These are phyloP conservation scores for Aspergillus versicolor DNA, from an alignment of 2,329 filamentous ascomycete genomes.

Conservation along the genomic window DNA sequence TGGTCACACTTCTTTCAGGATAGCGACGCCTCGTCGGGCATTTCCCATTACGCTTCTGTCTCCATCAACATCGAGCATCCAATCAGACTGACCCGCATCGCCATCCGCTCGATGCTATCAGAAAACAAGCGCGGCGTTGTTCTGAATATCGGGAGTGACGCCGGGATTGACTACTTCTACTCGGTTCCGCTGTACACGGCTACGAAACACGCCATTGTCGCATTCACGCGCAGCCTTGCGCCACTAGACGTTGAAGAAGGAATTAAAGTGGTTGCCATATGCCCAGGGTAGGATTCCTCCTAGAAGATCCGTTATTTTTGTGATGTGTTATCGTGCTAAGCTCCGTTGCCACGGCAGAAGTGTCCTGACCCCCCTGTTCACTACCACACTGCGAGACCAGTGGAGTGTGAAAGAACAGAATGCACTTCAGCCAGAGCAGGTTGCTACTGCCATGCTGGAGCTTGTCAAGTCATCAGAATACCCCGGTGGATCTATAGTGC, in stretches of 20 bases:
- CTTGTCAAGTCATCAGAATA: background rate
- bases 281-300: background rate
- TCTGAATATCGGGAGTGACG: background rate
- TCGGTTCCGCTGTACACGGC: conserved; percentile 2
- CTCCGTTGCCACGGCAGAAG: background rate
- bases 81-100: conserved; percentile 8
- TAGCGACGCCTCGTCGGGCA: background rate
- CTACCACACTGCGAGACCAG: background rate
- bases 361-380: background rate
- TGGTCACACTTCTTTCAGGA: background rate
- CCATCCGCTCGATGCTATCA: conserved; percentile 1
- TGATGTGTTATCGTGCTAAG: background rate
- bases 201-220: conserved; percentile 10
- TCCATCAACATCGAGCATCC: conserved; percentile 8
- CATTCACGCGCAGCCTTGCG: conserved; percentile 2
- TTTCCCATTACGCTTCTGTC: conserved; percentile 1
- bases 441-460: background rate
- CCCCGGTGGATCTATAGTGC: background rate
- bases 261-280: conserved; percentile 7
- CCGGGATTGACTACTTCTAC: background rate
- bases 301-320: too few species aligned
- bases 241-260: background rate
- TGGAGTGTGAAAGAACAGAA: background rate
- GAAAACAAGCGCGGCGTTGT: conserved; percentile 9
- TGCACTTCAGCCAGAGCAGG: conserved; percentile 10